Conservation (phyloP, 345 rosid genomes). For the Isatis tinctoria region DNA sequence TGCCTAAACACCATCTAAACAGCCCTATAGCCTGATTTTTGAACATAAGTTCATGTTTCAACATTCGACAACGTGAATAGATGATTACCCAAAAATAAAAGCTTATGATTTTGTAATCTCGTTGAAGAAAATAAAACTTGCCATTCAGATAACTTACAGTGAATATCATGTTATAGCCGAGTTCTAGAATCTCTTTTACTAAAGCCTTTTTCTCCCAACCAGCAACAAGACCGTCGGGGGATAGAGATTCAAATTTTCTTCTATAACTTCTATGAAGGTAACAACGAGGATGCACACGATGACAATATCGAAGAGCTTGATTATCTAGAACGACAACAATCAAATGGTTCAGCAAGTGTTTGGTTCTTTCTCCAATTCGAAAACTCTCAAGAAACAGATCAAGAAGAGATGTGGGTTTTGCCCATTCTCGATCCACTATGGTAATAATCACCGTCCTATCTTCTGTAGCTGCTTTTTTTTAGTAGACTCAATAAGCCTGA, state of each 20-base stretch:
- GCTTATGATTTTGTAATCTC: neutral
- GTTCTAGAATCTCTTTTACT: constrained; percentile 24
- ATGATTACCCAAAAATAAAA: neutral
- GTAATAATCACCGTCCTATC: constrained; percentile 44
- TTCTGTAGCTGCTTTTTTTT: constrained; percentile 29
- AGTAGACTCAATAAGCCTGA: constrained; percentile 26
- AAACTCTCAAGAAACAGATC: constrained; percentile 56
- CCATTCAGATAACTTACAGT: constrained; percentile 34
- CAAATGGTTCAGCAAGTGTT: constrained; percentile 43
- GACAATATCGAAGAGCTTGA: constrained; percentile 38
- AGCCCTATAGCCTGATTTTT: neutral
- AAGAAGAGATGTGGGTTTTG: constrained; percentile 38
- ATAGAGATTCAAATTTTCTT: neutral
- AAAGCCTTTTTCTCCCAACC: constrained; percentile 24
- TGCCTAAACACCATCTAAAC: neutral
- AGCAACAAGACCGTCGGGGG: neutral
- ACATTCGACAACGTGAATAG: neutral
- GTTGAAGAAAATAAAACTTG: neutral
- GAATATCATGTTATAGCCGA: constrained; percentile 45
- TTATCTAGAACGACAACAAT: constrained; percentile 41
- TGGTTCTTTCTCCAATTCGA: constrained; percentile 36
- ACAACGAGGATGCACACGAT: constrained; percentile 40
- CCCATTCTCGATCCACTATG: constrained; percentile 39
- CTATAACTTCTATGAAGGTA: constrained; percentile 16
- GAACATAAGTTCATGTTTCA: neutral